Evolutionary conservation across 2,329 filamentous ascomycete species (phyloP).

Genomic region (Lithohypha guttulata): DNA sequence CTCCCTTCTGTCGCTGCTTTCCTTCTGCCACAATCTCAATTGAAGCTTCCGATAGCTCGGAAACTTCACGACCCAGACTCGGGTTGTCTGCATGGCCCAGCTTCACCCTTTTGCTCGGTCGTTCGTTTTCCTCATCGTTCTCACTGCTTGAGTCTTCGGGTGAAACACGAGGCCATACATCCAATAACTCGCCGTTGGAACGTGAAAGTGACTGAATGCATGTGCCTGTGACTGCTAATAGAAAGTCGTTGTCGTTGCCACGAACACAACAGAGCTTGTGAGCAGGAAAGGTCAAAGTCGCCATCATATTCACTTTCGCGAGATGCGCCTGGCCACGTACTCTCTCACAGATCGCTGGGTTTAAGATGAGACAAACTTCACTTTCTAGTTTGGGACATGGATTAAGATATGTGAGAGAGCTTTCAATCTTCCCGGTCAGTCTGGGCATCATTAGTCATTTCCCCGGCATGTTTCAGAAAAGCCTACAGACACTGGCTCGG

Average conservation of each 20-base stretch:
- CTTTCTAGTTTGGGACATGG: too few relatives aligned
- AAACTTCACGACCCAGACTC: constrained; percentile 14
- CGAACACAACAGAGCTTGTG: constrained; percentile 45
- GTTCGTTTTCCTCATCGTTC: constrained; percentile 23
- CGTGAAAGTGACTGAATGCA: constrained; percentile 58
- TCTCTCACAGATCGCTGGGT: too few relatives aligned
- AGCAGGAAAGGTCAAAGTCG: constrained; percentile 45
- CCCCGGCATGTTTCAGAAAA: too few relatives aligned
- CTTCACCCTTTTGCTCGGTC: constrained; percentile 37
- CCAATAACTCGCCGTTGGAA: constrained; percentile 47
- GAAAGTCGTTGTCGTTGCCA: constrained; percentile 31
- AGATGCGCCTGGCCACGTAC: too few relatives aligned
- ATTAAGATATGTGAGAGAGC: too few relatives aligned
- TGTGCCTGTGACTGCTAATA: constrained; percentile 66
- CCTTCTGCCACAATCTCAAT: constrained; percentile 22
- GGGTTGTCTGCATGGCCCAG: constrained; percentile 18
- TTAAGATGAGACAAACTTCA: too few relatives aligned
- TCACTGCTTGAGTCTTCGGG: constrained; percentile 25
- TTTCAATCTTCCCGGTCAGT: too few relatives aligned
- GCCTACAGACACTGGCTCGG: too few relatives aligned
- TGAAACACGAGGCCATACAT: constrained; percentile 44
- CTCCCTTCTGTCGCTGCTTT: constrained; percentile 16
- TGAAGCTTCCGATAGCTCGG: constrained; percentile 18
- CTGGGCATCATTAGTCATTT: too few relatives aligned
- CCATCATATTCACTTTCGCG: too few relatives aligned